phyloP scores from a whole-genome alignment of 2,329 filamentous ascomycete genomes.

The Zymoseptoria tritici region DNA sequence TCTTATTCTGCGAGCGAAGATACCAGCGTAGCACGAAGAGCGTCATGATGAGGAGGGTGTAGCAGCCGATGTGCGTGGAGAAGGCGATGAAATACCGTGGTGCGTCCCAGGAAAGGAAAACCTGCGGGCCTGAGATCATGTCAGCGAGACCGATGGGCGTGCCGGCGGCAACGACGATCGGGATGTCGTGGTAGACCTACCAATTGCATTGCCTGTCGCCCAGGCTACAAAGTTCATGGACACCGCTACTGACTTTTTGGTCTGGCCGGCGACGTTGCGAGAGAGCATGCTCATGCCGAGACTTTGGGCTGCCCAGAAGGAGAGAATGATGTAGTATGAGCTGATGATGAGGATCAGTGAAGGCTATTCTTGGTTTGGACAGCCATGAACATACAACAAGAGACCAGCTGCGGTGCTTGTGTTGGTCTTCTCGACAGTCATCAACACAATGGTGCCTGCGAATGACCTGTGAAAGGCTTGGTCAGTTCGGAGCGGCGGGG shows the following conservation, averaged over 20 bases:
- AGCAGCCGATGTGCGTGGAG: slow-evolving; percentile 62
- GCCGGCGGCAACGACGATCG: not conserved
- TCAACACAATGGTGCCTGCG: slow-evolving; percentile 63
- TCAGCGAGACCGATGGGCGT: not conserved
- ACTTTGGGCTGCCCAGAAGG: slow-evolving; percentile 61
- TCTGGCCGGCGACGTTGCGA: slow-evolving; percentile 64
- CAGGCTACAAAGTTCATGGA: slow-evolving; percentile 65
- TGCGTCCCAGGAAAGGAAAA: slow-evolving; percentile 53
- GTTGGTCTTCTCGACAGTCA: slow-evolving; percentile 56
- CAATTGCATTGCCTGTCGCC: slow-evolving; percentile 61
- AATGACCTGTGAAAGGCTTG: slow-evolving; percentile 47
- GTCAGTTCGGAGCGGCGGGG: not conserved
- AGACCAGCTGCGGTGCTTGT: slow-evolving; percentile 57
- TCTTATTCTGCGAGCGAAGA: slow-evolving; percentile 35
- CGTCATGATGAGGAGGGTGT: slow-evolving; percentile 43
- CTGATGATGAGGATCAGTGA: not conserved
- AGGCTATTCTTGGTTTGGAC: not conserved
- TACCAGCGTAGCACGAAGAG: slow-evolving; percentile 37
- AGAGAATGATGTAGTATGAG: slow-evolving; percentile 68
- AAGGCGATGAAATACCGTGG: slow-evolving; percentile 65
- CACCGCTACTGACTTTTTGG: slow-evolving; percentile 62
- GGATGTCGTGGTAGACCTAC: slow-evolving; percentile 24
- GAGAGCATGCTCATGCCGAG: slow-evolving; percentile 22
- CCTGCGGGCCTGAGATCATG: slow-evolving; percentile 47
- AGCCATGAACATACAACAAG: slow-evolving; percentile 40